Evolutionary conservation across 306 rosid genomes (phyloP), one percentile per base, ranked within the genome.

Genomic region (Lotus japonicus): DNA sequence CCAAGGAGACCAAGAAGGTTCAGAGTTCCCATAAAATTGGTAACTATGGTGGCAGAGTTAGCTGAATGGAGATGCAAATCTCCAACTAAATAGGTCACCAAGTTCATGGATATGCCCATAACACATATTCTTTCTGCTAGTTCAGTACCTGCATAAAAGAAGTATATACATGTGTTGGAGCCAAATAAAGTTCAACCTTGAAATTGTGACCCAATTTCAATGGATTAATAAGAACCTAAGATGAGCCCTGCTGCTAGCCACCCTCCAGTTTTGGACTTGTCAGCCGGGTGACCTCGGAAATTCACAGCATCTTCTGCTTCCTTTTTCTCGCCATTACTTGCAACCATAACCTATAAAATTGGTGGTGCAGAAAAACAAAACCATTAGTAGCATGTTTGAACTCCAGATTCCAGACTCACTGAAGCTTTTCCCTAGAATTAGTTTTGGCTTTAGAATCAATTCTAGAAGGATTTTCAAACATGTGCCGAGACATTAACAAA

Each of bases 231-330:
- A 72, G 68, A 33, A 94, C 98, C 96, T 88, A 94, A 83, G 79
- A 85, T 88, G 52, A 94, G 92, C 60, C 96, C 97, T 48, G 97
- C 96, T 46, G 85, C 97, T 55, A 90, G 76, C 98, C 98, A 94
- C 35, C 97, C 88, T 1, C 98, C 97, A 9, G 92, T 86, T 61
- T 79, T 88, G 16, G 84, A 73, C 61, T 88, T 94, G 70, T 90
- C 92, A 0, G 60, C 87, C 0, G 87, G 90, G 4, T 76, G 66
- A 11, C 97, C 97, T 53, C 91, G 72, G 66, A 78, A 90, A 82
- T 94, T 87, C 52, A 82, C 84, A 12, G 80, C 75, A 41, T 78
- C 90, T 36, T 76, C 75, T 71, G 60, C 77, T 45, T 77, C 80
- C 26, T 46, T 82, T 55, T 85, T 64, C 44, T 78, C 89, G 9